Evolutionary conservation across 768 basidiomycete species (phyloP), one percentile per base, ranked within the genome.

Genomic region (Lentinus tigrinus): DNA sequence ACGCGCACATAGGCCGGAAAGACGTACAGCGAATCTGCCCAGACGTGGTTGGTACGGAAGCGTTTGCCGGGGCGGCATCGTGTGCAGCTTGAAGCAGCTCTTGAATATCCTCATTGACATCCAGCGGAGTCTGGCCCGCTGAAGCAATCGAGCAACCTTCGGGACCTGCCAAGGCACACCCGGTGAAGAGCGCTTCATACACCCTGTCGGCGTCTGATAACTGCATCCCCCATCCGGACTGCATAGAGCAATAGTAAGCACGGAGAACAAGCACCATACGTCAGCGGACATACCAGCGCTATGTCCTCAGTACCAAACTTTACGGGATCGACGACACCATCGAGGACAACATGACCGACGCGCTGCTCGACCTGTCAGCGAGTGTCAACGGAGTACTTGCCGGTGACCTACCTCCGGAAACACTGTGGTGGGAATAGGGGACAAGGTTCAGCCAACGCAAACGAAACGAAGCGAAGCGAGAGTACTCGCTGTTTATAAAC

Each of bases 81-180:
- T 56, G 34, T 14, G 55, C 55, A 11, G 13, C 13, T 39, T 50
- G 27, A 8, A 56, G 48, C 11, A 56, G 47, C 2, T 47, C 47
- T 11, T 43, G 47, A 2, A 56, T 50, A 6, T 42, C 36, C 21
- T 16, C 27, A 21, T 56, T 21, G 6, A 56, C 46, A 2, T 58
- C 51, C 21, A 8, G 4, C 17, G 28, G n/a, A 10, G 28, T 14
- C 21, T 10, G 26, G 14, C 11, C 23, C 3, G 17, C 27, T 27
- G 36, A 27, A 7, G 58, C 36, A 16, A 54, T 44, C 23, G 46
- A 17, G 37, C 59, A 60, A 23, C 59, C 54, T 3, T 14, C 8
- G 4, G 59, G 48, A 1, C 59, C 59, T 1, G 59, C 21, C 34
- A 60, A 54, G 0, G 59, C 54, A 43, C 59, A 60, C 43, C 49